A percentile compares a stretch with the other conserved stretches of the same genome.
Evolutionary conservation across 2,329 filamentous ascomycete species (phyloP).

Genomic region (Mollisia scopiformis): DNA sequence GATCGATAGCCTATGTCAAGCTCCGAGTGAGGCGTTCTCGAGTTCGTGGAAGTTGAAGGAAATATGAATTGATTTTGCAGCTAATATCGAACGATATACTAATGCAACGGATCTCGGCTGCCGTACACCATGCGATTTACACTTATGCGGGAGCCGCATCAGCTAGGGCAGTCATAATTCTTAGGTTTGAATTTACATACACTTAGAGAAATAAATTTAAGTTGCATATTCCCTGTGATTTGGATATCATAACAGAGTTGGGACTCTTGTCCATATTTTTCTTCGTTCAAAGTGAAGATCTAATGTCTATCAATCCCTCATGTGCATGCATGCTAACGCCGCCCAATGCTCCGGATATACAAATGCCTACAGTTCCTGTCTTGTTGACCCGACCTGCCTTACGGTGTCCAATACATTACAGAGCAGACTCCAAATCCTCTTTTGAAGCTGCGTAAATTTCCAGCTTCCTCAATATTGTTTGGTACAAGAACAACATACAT

Average conservation of each 20-base stretch:
- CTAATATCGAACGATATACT: background rate
- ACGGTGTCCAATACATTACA: slow-evolving; percentile 23
- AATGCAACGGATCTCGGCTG: background rate
- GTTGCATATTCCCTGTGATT: background rate
- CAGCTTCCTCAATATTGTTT: slow-evolving; percentile 79
- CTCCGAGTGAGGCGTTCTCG: background rate
- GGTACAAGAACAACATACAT: slow-evolving; percentile 95
- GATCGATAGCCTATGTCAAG: background rate
- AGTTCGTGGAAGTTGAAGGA: background rate
- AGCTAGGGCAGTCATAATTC: too few species aligned
- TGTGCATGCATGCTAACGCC: slow-evolving; percentile 30
- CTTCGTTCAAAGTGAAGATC: slow-evolving; percentile 31
- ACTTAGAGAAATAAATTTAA: too few species aligned
- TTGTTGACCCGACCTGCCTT: background rate
- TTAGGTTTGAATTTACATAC: too few species aligned
- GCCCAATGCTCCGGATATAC: slow-evolving; percentile 33
- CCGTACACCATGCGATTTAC: background rate
- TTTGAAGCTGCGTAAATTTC: slow-evolving; percentile 48
- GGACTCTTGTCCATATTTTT: background rate
- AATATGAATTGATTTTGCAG: background rate
- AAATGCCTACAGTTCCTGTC: slow-evolving; percentile 27
- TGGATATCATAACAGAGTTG: background rate
- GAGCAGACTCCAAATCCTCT: slow-evolving; percentile 24
- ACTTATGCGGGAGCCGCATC: background rate
- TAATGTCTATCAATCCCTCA: slow-evolving; percentile 31